Conservation (phyloP, 345 rosid species). For the Eutrema heterophyllum region DNA sequence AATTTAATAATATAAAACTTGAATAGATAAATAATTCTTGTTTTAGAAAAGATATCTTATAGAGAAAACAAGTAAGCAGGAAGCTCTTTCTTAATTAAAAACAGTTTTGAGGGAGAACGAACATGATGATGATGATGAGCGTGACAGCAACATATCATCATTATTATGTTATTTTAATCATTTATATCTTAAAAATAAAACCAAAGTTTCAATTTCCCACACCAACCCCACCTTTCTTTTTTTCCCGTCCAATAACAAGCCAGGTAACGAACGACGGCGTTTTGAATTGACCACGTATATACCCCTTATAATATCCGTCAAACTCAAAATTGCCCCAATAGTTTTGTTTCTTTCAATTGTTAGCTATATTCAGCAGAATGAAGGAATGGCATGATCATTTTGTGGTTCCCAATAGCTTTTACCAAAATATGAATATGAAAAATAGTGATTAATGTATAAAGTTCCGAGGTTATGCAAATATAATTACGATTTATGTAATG, state of each 20-base stretch:
- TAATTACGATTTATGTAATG: background rate
- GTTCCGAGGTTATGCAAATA: background rate
- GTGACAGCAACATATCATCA: conserved; percentile 67
- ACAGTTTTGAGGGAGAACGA: conserved; percentile 9
- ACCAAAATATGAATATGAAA: background rate
- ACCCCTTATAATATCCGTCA: background rate
- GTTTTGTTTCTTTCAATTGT: background rate
- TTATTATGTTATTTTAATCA: conserved; percentile 32
- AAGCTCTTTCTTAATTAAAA: background rate
- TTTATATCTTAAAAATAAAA: conserved; percentile 7
- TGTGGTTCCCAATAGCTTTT: background rate
- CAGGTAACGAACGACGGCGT: conserved; percentile 30
- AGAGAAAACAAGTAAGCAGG: conserved; percentile 31
- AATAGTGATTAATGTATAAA: background rate
- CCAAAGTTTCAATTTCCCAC: background rate
- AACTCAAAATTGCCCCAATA: conserved; percentile 6
- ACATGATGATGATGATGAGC: conserved; percentile 48
- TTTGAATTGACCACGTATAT: background rate
- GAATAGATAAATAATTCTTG: conserved; percentile 17
- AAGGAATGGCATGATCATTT: background rate
- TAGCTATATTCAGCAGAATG: background rate
- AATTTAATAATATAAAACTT: background rate
- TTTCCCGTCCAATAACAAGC: conserved; percentile 14
- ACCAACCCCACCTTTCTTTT: conserved; percentile 23
- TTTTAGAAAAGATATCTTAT: conserved; percentile 29